Evolutionary conservation across 192 early-diverging fungal species (phyloP).

Genomic region (Backusella westeae): DNA sequence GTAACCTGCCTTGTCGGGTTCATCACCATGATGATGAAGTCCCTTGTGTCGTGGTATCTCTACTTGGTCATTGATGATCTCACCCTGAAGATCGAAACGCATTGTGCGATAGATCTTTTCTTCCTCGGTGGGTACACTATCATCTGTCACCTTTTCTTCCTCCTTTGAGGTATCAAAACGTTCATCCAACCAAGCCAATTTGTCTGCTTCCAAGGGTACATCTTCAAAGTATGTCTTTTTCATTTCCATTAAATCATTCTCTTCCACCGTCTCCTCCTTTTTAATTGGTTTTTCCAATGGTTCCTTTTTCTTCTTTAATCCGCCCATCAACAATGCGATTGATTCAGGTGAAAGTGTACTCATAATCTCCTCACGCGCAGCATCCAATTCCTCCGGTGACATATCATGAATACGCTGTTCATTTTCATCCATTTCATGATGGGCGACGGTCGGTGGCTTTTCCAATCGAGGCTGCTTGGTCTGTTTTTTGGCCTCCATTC

Average conservation of each 20-base stretch:
- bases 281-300: not conserved
- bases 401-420: conserved; percentile 52
- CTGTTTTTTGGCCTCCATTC: conserved; percentile 15
- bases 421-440: conserved; percentile 32
- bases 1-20: conserved; percentile 85
- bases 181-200: conserved; percentile 67
- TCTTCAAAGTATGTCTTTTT: conserved; percentile 54
- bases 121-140: not conserved
- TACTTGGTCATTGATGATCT: conserved; percentile 52
- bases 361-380: conserved; percentile 66
- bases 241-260: conserved; percentile 44
- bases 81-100: conserved; percentile 82
- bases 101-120: conserved; percentile 28
- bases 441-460: not conserved
- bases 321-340: conserved; percentile 58
- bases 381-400: conserved; percentile 68
- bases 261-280: conserved; percentile 25
- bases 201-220: conserved; percentile 57
- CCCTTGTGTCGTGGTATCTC: conserved; percentile 63
- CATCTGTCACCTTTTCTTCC: conserved; percentile 19
- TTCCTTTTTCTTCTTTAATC: conserved; percentile 19
- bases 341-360: conserved; percentile 59
- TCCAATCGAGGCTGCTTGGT: conserved; percentile 10
- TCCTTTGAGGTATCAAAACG: not conserved
- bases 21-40: conserved; percentile 88